These are phyloP conservation scores for Fraxinus nigra DNA, from an alignment of 305 asterid species.

Conservation along the genomic window DNA sequence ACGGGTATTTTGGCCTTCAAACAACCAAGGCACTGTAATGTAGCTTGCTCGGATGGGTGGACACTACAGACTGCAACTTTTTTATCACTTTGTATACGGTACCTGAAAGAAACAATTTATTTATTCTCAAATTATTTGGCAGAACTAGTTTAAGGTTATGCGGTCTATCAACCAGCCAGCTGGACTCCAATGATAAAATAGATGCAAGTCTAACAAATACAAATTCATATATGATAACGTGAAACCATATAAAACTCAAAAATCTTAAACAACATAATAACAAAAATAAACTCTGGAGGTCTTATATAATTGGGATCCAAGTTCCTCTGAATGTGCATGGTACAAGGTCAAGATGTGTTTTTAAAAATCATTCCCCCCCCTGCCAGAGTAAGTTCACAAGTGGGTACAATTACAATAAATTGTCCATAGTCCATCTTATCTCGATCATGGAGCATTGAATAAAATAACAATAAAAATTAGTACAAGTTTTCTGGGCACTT, in stretches of 20 bases:
- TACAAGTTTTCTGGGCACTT: background rate
- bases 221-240: background rate
- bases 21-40: constrained; percentile 89
- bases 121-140: background rate
- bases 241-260: background rate
- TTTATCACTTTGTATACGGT: constrained; percentile 87
- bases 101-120: constrained; percentile 53
- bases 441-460: background rate
- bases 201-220: background rate
- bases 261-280: background rate
- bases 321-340: background rate
- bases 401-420: background rate
- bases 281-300: background rate
- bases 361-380: background rate
- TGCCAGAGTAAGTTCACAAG: background rate
- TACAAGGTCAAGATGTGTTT: background rate
- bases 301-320: background rate
- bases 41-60: constrained; percentile 95
- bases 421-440: background rate
- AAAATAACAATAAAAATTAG: background rate
- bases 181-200: background rate
- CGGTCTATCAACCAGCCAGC: background rate
- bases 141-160: background rate
- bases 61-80: constrained; percentile 86
- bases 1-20: constrained; percentile 82